Evolutionary conservation across 1,139 yeast genomes (phyloP).

Genomic region (Pneumocystis oryctolagi): DNA sequence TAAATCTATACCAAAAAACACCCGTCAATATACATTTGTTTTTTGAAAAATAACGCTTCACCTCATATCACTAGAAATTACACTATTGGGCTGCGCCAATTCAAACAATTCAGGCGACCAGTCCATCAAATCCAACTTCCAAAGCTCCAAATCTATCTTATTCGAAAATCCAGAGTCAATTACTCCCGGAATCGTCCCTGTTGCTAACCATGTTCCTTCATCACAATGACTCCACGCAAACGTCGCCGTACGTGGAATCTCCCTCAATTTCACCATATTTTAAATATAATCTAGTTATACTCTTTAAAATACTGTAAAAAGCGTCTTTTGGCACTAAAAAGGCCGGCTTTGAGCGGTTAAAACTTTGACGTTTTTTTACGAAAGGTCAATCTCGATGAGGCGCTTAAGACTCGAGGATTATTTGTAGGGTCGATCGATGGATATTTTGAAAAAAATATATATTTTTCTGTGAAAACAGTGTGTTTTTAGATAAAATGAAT

Average conservation of each 20-base stretch:
- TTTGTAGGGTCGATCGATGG: neutral
- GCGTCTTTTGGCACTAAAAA: neutral
- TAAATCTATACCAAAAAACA: slow-evolving; percentile 32
- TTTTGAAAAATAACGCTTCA: neutral
- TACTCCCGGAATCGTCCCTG: slow-evolving; percentile 92
- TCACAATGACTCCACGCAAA: slow-evolving; percentile 72
- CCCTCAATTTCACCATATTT: slow-evolving; percentile 70
- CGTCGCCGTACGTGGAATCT: slow-evolving; percentile 72
- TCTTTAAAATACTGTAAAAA: neutral
- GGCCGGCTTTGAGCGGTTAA: neutral
- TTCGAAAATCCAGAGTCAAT: slow-evolving; percentile 78
- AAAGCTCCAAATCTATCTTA: slow-evolving; percentile 57
- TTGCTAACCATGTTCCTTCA: slow-evolving; percentile 52
- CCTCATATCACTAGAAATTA: neutral
- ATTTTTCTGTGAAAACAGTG: neutral
- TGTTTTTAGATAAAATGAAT: neutral
- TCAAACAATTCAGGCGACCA: slow-evolving; percentile 25
- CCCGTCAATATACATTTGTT: neutral
- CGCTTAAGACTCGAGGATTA: neutral
- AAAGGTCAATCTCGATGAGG: neutral
- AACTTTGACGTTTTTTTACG: neutral
- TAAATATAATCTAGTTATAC: neutral
- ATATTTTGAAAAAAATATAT: no score
- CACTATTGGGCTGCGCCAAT: slow-evolving; percentile 17
- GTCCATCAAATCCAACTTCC: slow-evolving; percentile 48